Percentiles rank a stretch among this genome's conserved stretches.
Conservation (phyloP, 495 filamentous ascomycete genomes). For the Penicillium crystallinum region DNA sequence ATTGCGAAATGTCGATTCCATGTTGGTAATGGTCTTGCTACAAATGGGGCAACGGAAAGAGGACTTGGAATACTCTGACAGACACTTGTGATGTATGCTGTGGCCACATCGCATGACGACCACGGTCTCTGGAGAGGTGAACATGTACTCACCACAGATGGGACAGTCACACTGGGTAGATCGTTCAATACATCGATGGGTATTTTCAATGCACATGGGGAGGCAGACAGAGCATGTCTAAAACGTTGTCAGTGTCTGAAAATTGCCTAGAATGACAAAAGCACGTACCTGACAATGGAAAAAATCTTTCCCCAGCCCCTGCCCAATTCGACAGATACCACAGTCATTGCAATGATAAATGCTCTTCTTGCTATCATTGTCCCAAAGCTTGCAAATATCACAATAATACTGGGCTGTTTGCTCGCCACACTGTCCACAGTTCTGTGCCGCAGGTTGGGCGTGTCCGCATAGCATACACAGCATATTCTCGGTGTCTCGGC, state of each 20-base stretch:
- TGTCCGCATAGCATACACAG: conserved; percentile 93
- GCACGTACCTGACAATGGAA: conserved; percentile 87
- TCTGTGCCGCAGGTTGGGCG: conserved; percentile 75
- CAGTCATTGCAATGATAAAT: conserved; percentile 98
- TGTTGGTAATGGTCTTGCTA: conserved; percentile 88
- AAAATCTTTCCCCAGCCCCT: conserved; percentile 92
- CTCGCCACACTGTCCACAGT: conserved; percentile 70
- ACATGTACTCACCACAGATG: conserved; percentile 98
- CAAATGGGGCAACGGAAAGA: conserved; percentile 96
- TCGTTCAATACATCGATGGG: conserved; percentile 92
- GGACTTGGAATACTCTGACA: conserved; percentile 73
- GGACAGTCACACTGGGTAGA: conserved; percentile 95
- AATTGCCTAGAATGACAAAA: not conserved
- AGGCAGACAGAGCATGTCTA: conserved; percentile 91
- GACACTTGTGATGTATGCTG: conserved; percentile 86
- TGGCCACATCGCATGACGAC: conserved; percentile 96
- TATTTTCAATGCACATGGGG: conserved; percentile 68
- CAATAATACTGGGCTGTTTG: conserved; percentile 91
- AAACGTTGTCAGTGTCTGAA: conserved; percentile 13
- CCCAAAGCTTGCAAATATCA: conserved; percentile 92
- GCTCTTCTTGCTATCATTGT: conserved; percentile 81
- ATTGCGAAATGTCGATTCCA: conserved; percentile 92
- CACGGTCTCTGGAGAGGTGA: conserved; percentile 81
- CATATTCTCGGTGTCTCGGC: conserved; percentile 88
- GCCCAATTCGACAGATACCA: conserved; percentile 87